Base-by-base conservation (phyloP, 345 rosid species). In the Moricandia moricandioides region DNA sequence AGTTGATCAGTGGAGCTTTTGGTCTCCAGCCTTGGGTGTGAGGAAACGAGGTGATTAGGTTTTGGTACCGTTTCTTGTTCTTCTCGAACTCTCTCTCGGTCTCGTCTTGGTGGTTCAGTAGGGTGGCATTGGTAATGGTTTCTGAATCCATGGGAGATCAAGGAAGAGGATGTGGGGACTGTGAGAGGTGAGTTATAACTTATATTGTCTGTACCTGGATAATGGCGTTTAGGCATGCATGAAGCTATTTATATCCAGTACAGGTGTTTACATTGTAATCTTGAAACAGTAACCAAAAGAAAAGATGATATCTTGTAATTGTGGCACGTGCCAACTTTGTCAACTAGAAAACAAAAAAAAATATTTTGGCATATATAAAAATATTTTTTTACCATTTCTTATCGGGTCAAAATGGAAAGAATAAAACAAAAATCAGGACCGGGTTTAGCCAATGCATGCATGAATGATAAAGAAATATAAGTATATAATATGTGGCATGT, bases 201-300 rank as follows among this genome's bases (percentile, higher is more conserved):
- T n/a, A 21, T 21, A 21, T 37, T 27, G 67, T 62, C 4, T 62
- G 16, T 62, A 31, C 11, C 17, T 1, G 16, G 30, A 37, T 37
- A 5, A 35, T 17, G 65, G 43, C 16, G 17, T 47, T 34, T 33
- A 33, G 65, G 4, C 40, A 14, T 61, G 65, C 45, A 62, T 62
- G 65, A 62, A 16, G 65, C 65, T 61, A 61, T 61, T 33, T 60
- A 16, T 60, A 59, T 39, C n/a, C 63, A 21, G 24, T 21, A 60
- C 40, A 10, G 4, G 64, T 60, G 9, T 43, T 8, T 43, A 60
- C 62, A 29, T 3, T 29, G 4, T 30, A 29, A 58, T 29, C 16
- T 58, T 27, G 17, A 12, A 57, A 27, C 17, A 12, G 62, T 57
- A 29, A 58, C 10, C 62, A 29, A 27, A 58, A 57, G 62, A 57